Evolutionary conservation across 1,139 yeast genomes (phyloP).

Genomic region (Nakaseomyces kungkrabaensis): DNA sequence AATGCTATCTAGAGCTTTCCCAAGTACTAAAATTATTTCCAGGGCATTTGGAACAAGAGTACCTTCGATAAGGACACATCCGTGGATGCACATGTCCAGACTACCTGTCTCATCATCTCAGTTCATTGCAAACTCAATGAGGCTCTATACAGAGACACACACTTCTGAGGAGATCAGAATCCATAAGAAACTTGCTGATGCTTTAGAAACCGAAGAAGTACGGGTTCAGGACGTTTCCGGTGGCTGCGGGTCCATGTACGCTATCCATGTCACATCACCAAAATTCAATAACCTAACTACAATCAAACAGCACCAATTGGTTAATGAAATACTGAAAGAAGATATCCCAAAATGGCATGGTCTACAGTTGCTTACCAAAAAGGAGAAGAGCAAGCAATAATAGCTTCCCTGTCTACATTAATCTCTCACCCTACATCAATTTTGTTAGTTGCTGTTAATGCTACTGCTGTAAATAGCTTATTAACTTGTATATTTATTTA

Average conservation of each 20-base stretch:
- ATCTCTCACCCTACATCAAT: no score
- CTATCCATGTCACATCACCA: constrained; percentile 65
- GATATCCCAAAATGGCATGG: constrained; percentile 96
- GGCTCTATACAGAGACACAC: neutral
- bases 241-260: constrained; percentile 98
- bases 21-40: no score
- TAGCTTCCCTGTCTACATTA: no score
- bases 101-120: neutral
- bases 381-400: constrained; percentile 27
- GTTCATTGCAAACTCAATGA: neutral
- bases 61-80: no score
- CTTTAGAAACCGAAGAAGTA: constrained; percentile 49
- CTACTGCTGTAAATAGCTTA: no score
- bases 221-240: constrained; percentile 81
- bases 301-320: constrained; percentile 87
- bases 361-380: constrained; percentile 66
- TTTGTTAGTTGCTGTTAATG: no score
- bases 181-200: constrained; percentile 42
- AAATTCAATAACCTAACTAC: constrained; percentile 71
- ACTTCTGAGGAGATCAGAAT: constrained; percentile 56
- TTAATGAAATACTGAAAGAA: constrained; percentile 69
- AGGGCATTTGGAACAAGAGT: no score
- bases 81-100: neutral
- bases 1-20: no score
- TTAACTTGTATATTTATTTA: no score